Conservation (phyloP, 345 rosid species). For the Gossypium anomalum region DNA sequence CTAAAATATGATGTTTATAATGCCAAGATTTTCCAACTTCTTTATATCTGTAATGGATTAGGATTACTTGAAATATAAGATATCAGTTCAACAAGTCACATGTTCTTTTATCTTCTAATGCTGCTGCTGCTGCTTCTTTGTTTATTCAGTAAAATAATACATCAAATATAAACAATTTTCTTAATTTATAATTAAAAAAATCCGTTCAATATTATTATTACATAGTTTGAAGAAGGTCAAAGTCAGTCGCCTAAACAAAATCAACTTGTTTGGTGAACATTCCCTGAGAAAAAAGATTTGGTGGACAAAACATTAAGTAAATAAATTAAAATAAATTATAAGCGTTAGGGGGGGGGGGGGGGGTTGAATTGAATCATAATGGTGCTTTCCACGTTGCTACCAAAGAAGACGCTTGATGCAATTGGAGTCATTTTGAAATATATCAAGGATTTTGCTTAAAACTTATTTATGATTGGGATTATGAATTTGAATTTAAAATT, state of each 20-base stretch:
- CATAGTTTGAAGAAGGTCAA: conserved; percentile 1
- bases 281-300: neutral
- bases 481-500: neutral
- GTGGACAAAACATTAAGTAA: conserved; percentile 9
- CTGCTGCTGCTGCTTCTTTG: neutral
- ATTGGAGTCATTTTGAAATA: neutral
- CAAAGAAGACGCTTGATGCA: neutral
- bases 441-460: neutral
- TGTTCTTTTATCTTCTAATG: neutral
- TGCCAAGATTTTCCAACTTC: neutral
- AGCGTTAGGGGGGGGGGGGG: no score
- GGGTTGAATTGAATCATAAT: no score
- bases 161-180: neutral
- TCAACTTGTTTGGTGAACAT: neutral
- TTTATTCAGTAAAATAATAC: neutral
- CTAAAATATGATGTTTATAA: neutral
- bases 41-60: neutral
- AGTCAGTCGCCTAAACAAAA: neutral
- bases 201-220: neutral
- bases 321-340: neutral
- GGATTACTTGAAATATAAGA: neutral
- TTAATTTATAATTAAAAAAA: neutral
- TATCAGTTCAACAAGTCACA: neutral
- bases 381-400: conserved; percentile 1
- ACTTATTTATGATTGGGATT: neutral